A percentile compares a stretch with the other conserved stretches of the same genome.
Evolutionary conservation across 1,284 basidiomycete genomes (phyloP).

Genomic region (Clitocybe nebularis): DNA sequence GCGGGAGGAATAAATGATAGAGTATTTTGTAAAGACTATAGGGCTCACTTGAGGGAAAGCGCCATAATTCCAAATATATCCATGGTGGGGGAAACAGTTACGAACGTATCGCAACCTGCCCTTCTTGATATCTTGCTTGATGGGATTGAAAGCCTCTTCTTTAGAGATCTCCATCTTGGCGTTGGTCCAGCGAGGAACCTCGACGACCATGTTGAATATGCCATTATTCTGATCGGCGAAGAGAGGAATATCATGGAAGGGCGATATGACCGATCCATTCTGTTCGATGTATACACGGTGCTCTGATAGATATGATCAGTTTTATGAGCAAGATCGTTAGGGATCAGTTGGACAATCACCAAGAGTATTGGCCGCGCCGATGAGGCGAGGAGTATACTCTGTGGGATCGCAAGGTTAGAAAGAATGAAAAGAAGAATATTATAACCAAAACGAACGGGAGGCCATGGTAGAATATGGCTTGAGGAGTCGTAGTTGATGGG

Average conservation of each 20-base stretch:
- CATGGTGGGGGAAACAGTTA: constrained; percentile 99
- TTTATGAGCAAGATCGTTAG: constrained; percentile 5
- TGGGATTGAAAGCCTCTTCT: constrained; percentile 96
- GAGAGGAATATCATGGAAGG: constrained; percentile 96
- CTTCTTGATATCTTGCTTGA: constrained; percentile 98
- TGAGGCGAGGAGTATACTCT: constrained; percentile 75
- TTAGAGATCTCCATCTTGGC: constrained; percentile 99
- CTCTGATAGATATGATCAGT: constrained; percentile 52
- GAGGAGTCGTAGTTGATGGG: constrained; percentile 56
- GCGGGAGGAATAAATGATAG: constrained; percentile 15
- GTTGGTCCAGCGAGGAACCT: constrained; percentile 99
- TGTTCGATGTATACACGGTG: constrained; percentile 95
- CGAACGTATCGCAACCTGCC: constrained; percentile 96
- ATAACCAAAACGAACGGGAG: constrained; percentile 42
- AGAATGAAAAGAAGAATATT: constrained; percentile 12
- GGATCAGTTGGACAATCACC: constrained; percentile 45
- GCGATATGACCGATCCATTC: constrained; percentile 80
- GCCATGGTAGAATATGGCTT: constrained; percentile 50
- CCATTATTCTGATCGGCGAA: constrained; percentile 92
- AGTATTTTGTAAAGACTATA: constrained; percentile 7
- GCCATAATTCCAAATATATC: constrained; percentile 98
- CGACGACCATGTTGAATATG: constrained; percentile 98
- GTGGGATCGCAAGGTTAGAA: constrained; percentile 17
- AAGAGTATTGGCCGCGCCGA: constrained; percentile 90
- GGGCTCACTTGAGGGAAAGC: constrained; percentile 85